Percentiles rank a stretch among this genome's conserved stretches.
Conservation (phyloP, 2,329 filamentous ascomycete genomes). For the Aspergillus arachidicola region DNA sequence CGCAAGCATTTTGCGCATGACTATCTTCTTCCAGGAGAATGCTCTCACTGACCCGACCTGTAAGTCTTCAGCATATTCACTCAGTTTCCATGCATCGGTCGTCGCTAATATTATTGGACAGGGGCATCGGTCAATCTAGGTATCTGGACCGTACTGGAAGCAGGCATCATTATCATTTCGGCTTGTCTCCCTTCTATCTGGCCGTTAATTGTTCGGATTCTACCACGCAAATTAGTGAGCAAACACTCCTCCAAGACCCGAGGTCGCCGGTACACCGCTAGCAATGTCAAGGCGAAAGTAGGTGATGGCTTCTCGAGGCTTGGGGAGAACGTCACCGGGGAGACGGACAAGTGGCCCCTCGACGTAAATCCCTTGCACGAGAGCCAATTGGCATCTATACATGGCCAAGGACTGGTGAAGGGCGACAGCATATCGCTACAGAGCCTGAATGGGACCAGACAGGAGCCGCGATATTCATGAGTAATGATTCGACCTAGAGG, state of each 20-base stretch:
- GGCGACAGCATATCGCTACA: too few species aligned
- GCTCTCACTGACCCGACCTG: too few species aligned
- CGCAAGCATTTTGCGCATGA: too few species aligned
- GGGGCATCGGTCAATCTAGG: constrained; percentile 22
- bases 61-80: too few species aligned
- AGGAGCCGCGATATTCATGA: too few species aligned
- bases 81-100: too few species aligned
- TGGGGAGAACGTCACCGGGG: background rate
- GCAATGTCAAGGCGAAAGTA: constrained; percentile 5
- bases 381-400: too few species aligned
- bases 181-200: constrained; percentile 26
- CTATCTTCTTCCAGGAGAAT: too few species aligned
- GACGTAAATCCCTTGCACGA: background rate
- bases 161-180: constrained; percentile 25
- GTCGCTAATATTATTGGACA: background rate
- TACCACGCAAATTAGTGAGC: constrained; percentile 2
- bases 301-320: constrained; percentile 8
- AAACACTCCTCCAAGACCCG: background rate
- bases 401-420: too few species aligned
- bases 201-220: constrained; percentile 19
- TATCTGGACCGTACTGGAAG: constrained; percentile 23
- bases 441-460: too few species aligned
- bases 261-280: background rate
- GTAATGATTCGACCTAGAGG: too few species aligned
- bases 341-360: constrained; percentile 6